These are phyloP conservation scores for Fusarium pseudocircinatum DNA, from an alignment of 2,329 filamentous ascomycete genomes.

Conservation along the genomic window DNA sequence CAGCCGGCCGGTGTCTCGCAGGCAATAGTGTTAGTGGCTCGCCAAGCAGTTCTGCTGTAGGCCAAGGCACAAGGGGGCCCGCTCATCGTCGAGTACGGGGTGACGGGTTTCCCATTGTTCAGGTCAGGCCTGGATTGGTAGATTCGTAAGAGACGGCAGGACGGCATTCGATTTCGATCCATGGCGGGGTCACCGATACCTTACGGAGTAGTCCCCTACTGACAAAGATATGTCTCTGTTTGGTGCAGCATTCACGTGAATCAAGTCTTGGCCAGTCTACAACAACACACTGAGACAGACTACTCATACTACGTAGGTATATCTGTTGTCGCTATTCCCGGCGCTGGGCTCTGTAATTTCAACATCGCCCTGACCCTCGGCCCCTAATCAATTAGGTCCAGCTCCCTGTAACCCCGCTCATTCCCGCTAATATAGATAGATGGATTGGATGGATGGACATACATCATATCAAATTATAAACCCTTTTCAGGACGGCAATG, in stretches of 20 bases:
- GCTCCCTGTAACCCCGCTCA: background rate
- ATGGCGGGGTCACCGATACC: background rate
- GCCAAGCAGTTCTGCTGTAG: constrained; percentile 13
- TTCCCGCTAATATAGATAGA: constrained; percentile 1
- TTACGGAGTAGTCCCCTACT: background rate
- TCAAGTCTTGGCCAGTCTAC: background rate
- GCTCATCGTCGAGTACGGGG: background rate
- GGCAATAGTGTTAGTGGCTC: constrained; percentile 32
- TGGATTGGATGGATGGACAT: background rate
- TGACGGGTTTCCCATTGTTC: no score
- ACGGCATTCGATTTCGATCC: background rate
- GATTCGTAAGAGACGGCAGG: constrained; percentile 15
- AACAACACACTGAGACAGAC: background rate
- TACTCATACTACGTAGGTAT: no score
- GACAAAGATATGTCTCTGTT: background rate
- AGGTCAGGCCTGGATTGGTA: constrained; percentile 26
- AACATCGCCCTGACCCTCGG: background rate
- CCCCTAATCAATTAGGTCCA: background rate
- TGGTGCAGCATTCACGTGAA: constrained; percentile 16
- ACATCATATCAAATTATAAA: constrained; percentile 1
- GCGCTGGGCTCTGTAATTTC: constrained; percentile 2
- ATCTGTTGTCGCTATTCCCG: background rate
- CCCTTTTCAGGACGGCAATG: background rate
- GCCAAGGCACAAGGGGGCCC: background rate
- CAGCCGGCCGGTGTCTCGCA: constrained; percentile 32